Evolutionary conservation across 345 rosid genomes (phyloP), one percentile per base, ranked within the genome.

Genomic region (Kandelia obovata): DNA sequence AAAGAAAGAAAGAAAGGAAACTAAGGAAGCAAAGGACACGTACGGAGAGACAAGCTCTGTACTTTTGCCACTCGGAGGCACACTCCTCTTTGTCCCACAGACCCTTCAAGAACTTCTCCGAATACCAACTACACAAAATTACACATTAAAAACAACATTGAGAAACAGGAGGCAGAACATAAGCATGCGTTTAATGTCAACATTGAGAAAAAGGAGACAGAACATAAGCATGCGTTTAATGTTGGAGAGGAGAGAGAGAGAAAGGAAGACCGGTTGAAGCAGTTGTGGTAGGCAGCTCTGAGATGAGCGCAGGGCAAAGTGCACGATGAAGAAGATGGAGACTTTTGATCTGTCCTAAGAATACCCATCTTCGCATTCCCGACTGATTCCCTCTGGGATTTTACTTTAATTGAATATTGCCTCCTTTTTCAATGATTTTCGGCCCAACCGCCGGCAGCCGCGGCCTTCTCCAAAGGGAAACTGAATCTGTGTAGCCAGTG

Each of bases 31-130:
- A 62, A 49, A 61, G 61, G 59, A 51, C 53, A 68, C 39, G 34
- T 84, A 93, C 98, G 74, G 91, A 82, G 61, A 93, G 89, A 74
- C 97, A 93, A 49, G 82, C 88, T 77, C 87, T 82, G 80, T 93
- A 91, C 58, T 89, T 87, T 53, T 84, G 67, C 96, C 96, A 93
- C 79, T 91, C 94, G 15, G 75, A 78, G 53, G 75, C 77, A 66
- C 96, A 89, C 53, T 84, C 96, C 74, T 85, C 86, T 80, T 86
- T 86, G 73, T 85, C 88, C 94, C 96, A 89, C 70, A 82, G 87
- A 58, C 96, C 97, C 78, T 84, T 91, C 20, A 91, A 84, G 30
- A 89, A 93, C 73, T 87, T 91, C 67, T 93, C 98, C 0, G 92
- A 82, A 53, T 93, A 91, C 97, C 98, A 91, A 74, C 98, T 90